Base-by-base conservation (phyloP, 768 basidiomycete species). In the Tulasnella sp. region DNA sequence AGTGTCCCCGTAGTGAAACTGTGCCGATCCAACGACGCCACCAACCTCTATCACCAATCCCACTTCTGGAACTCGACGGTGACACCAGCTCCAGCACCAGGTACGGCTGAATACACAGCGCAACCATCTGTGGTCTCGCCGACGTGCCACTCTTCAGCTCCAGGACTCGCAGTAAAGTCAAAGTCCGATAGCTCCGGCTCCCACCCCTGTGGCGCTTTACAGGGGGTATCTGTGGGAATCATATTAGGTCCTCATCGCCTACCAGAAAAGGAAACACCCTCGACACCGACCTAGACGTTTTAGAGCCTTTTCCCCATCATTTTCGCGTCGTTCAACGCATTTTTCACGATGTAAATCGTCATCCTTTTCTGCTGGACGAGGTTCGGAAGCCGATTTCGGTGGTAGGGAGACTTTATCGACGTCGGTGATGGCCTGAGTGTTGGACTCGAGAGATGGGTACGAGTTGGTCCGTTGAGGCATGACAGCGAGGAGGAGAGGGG, bases 31-130 rank as follows among this genome's bases (percentile, higher is more conserved):
- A 49, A 19, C 19, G 17, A 5, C 45, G 22, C 2, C 45, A 22
- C 17, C 17, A 22, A 22, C 45, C 40, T 58, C 19, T 22, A 25
- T 58, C 54, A 58, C 54, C 54, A 58, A 25, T 74, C 49, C 40
- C 49, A 54, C 72, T 74, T 74, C 42, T 45, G 45, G 45, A 74
- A 54, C 45, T 54, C 34, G 49, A 74, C 52, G 15, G 52, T 52
- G 49, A 74, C 72, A 1, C 72, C 49, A 34, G 31, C 42, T 12
- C n/a, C 45, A 11, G 52, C 37, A n/a, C 58, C 49, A 2, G 3
- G 19, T 2, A n/a, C 52, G 12, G 72, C 36, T 6, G 72, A 74
- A 22, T 54, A 74, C 22, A 54, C 34, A 29, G 72, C 72, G 12
- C 58, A 14, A 17, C 72, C 45, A 29, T 74, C 52, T 15, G 72